Conservation (phyloP, 257 asterid species). For the Apocynum venetum region DNA sequence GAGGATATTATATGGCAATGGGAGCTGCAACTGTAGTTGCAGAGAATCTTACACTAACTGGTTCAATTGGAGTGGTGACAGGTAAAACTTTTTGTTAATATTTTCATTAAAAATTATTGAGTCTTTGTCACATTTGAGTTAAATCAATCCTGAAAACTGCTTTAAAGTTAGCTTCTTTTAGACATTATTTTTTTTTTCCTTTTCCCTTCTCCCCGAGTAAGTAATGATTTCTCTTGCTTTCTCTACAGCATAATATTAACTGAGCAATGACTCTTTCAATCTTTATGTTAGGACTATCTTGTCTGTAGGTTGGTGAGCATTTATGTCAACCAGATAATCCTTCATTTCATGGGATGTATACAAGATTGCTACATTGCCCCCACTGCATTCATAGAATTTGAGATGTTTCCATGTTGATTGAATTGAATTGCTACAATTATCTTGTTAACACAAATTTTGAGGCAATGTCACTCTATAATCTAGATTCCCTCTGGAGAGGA, state of each 20-base stretch:
- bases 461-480: background rate
- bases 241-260: no score
- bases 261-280: background rate
- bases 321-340: background rate
- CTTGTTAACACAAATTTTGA: no score
- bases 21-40: conserved; percentile 83
- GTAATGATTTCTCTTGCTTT: background rate
- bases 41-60: conserved; percentile 87
- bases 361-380: no score
- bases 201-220: background rate
- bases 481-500: background rate
- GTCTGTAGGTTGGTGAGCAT: background rate
- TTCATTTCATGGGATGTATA: background rate
- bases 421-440: background rate
- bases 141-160: background rate
- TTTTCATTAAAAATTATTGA: background rate
- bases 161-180: background rate
- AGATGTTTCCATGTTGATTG: background rate
- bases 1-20: conserved; percentile 99
- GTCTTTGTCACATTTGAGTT: background rate
- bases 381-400: background rate
- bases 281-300: background rate
- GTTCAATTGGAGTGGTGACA: conserved; percentile 97
- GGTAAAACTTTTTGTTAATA: conserved; percentile 35
- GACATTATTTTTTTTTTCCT: background rate